Evolutionary conservation across 371 early-diverging fungal species (phyloP).

Genomic region (Mortierella sp.): DNA sequence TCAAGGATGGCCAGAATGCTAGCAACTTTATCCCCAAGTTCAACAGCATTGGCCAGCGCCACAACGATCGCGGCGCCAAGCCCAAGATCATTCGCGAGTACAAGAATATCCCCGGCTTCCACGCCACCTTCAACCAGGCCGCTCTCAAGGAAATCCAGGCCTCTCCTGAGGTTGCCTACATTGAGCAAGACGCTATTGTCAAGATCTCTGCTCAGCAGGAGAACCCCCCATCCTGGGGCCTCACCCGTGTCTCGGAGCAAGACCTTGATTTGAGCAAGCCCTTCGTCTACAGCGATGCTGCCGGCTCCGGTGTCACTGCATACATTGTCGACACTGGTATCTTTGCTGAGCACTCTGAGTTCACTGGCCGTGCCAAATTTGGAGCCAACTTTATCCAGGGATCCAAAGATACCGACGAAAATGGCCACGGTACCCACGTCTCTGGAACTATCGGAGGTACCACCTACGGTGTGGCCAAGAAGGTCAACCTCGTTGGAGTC

Average conservation of each 20-base stretch:
- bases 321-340: conserved; percentile 77
- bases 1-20: conserved; percentile 9
- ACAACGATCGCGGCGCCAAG: conserved; percentile 22
- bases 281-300: conserved; percentile 39
- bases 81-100: conserved; percentile 18
- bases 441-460: conserved; percentile 79
- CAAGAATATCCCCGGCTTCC: conserved; percentile 21
- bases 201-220: conserved; percentile 35
- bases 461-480: conserved; percentile 89
- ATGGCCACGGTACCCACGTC: conserved; percentile 82
- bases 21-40: conserved; percentile 19
- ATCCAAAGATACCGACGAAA: conserved; percentile 62
- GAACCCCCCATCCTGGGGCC: conserved; percentile 50
- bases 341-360: conserved; percentile 67
- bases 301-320: conserved; percentile 61
- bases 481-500: conserved; percentile 82
- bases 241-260: conserved; percentile 39
- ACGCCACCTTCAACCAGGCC: conserved; percentile 14
- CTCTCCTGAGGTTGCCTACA: conserved; percentile 57
- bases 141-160: conserved; percentile 33
- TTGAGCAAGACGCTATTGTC: conserved; percentile 67
- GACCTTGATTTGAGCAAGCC: conserved; percentile 25
- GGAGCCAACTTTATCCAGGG: conserved; percentile 62
- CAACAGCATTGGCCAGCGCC: conserved; percentile 17
- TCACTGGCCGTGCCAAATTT: conserved; percentile 73